phyloP scores from a whole-genome alignment of 1,139 yeast genomes.

The Meyerozyma athensensis region DNA sequence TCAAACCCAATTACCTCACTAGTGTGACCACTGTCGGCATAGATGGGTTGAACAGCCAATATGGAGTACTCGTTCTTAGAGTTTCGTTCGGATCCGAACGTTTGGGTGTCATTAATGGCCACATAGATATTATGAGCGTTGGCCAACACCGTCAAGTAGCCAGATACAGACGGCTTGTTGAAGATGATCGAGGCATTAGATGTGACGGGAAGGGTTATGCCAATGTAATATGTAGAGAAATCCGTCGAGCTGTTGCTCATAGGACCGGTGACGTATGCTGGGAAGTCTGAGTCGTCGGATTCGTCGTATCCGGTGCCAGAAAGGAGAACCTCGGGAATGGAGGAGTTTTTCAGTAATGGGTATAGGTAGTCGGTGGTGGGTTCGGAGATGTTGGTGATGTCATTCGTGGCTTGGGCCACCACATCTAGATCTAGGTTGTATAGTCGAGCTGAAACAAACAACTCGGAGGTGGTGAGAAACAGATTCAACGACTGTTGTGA shows the following conservation, averaged over 20 bases:
- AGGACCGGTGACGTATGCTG: conserved; percentile 58
- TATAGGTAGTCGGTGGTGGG: conserved; percentile 39
- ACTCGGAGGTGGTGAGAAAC: conserved; percentile 58
- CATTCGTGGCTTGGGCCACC: conserved; percentile 32
- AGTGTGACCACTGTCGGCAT: conserved; percentile 12
- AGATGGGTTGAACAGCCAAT: conserved; percentile 31
- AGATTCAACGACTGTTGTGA: conserved; percentile 50
- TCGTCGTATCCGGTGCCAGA: conserved; percentile 4
- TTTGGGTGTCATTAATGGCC: conserved; percentile 40
- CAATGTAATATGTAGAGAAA: conserved; percentile 41
- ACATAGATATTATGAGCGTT: conserved; percentile 49
- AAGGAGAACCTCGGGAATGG: conserved; percentile 36
- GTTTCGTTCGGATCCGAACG: conserved; percentile 2
- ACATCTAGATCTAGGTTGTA: conserved; percentile 52
- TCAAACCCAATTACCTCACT: conserved; percentile 27
- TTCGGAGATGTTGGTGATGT: conserved; percentile 24
- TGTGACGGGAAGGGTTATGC: conserved; percentile 65
- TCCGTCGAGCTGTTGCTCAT: conserved; percentile 31
- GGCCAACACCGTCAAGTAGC: conserved; percentile 66
- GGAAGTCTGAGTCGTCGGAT: conserved; percentile 17
- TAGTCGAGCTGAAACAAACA: conserved; percentile 61
- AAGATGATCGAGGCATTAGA: conserved; percentile 69
- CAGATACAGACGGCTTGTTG: conserved; percentile 55
- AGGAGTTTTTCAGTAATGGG: conserved; percentile 44
- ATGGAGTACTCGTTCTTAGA: conserved; percentile 27